These are phyloP conservation scores for Russula olivacea DNA, from an alignment of 768 basidiomycete species.

Conservation along the genomic window DNA sequence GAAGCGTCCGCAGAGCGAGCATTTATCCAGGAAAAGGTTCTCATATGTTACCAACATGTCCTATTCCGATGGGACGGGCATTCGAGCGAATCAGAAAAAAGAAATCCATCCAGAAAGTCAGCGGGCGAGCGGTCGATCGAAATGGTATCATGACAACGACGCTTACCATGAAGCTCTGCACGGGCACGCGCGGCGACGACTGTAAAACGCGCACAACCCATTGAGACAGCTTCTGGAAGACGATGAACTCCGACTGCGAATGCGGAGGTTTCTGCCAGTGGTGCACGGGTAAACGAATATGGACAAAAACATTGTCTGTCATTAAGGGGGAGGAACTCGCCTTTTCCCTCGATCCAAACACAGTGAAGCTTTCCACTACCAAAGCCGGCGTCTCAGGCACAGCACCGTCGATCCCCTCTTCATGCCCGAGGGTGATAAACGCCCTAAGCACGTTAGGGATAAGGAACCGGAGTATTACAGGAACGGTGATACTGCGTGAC, in stretches of 20 bases:
- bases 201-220: conserved; percentile 57
- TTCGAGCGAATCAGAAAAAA: conserved; percentile 10
- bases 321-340: conserved; percentile 32
- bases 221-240: conserved; percentile 62
- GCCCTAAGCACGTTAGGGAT: conserved; percentile 62
- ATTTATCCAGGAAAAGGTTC: conserved; percentile 56
- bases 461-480: conserved; percentile 49
- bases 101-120: not conserved
- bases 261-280: conserved; percentile 54
- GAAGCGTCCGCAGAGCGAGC: conserved; percentile 56
- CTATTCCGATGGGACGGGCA: conserved; percentile 31
- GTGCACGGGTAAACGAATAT: not conserved
- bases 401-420: conserved; percentile 27
- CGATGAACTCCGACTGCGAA: conserved; percentile 59
- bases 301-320: not conserved
- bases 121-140: not conserved
- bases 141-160: not conserved
- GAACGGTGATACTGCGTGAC: conserved; percentile 26
- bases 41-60: conserved; percentile 50
- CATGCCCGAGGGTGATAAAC: conserved; percentile 45
- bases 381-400: conserved; percentile 29
- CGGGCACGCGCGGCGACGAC: conserved; percentile 44
- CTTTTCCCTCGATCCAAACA: conserved; percentile 69
- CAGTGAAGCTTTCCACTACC: conserved; percentile 57
- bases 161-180: conserved; percentile 50